Evolutionary conservation across 768 basidiomycete genomes (phyloP).

Genomic region (Clavaria fumosa): DNA sequence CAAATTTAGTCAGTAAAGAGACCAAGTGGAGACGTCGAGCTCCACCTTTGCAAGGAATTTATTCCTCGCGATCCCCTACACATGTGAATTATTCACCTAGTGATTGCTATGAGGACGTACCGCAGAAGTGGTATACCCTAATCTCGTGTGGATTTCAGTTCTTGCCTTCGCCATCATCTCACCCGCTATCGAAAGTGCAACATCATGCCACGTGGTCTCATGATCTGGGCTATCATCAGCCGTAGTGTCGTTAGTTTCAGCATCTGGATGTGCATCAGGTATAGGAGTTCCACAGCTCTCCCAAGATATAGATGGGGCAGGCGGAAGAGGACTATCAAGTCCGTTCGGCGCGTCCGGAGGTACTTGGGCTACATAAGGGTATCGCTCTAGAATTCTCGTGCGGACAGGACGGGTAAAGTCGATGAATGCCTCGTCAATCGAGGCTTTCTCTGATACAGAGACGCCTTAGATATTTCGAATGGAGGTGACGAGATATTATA

Average conservation of each 20-base stretch:
- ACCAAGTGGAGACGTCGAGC: neutral
- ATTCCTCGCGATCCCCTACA: constrained; percentile 77
- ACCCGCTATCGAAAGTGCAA: constrained; percentile 78
- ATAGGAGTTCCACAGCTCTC: constrained; percentile 42
- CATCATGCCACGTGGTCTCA: constrained; percentile 72
- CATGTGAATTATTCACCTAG: neutral
- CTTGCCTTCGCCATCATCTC: constrained; percentile 72
- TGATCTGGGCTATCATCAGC: constrained; percentile 17
- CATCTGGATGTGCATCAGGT: constrained; percentile 29
- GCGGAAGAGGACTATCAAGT: constrained; percentile 62
- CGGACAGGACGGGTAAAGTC: constrained; percentile 80
- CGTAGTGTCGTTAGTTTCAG: constrained; percentile 10
- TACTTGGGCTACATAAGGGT: constrained; percentile 58
- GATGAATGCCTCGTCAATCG: constrained; percentile 94
- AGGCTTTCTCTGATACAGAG: constrained; percentile 67
- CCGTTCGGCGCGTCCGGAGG: constrained; percentile 57
- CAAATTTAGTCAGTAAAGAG: constrained; percentile 4
- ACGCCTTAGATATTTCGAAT: neutral
- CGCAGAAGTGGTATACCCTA: constrained; percentile 91
- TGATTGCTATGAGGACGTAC: constrained; percentile 26
- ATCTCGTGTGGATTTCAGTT: constrained; percentile 42
- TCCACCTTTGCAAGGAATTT: constrained; percentile 88
- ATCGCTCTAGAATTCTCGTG: constrained; percentile 52
- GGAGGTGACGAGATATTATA: constrained; percentile 19
- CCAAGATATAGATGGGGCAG: constrained; percentile 55